phyloP scores from a whole-genome alignment of 2,329 filamentous ascomycete genomes.

The Penicillium sp. region DNA sequence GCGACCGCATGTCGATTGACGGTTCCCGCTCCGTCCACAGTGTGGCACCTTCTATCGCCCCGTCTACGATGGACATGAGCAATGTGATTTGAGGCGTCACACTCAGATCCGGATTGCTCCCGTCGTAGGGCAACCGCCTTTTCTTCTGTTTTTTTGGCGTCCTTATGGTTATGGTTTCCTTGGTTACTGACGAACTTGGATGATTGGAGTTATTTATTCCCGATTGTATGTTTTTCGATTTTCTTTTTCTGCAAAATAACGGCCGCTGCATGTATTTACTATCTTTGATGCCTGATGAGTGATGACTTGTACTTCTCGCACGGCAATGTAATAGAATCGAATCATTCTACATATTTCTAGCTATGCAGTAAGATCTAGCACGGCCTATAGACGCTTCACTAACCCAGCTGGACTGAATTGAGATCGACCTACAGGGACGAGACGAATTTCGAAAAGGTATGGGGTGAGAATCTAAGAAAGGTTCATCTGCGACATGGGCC shows the following conservation, averaged over 20 bases:
- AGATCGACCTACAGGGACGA: no score
- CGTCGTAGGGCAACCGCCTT: conserved; percentile 2
- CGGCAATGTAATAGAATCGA: conserved; percentile 22
- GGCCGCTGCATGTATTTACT: conserved; percentile 23
- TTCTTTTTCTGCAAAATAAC: conserved; percentile 9
- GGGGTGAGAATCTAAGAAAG: no score
- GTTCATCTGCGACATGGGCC: no score
- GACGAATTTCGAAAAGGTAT: no score
- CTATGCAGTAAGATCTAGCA: background rate
- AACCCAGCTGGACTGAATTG: no score
- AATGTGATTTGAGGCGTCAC: conserved; percentile 45
- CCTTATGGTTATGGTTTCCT: conserved; percentile 7
- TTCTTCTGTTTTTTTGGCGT: conserved; percentile 10
- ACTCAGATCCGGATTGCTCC: conserved; percentile 25
- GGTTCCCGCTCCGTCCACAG: conserved; percentile 39
- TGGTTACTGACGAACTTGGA: conserved; percentile 1
- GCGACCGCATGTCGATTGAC: conserved; percentile 43
- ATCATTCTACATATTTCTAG: background rate
- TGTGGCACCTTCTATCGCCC: conserved; percentile 40
- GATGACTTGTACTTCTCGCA: conserved; percentile 26
- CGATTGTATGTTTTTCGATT: conserved; percentile 9
- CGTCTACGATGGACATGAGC: conserved; percentile 43
- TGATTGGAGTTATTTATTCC: conserved; percentile 16
- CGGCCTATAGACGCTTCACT: no score
- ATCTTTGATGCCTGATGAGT: conserved; percentile 30